Conservation (phyloP, 1,284 basidiomycete species). For the Rhodotorula sp. region DNA sequence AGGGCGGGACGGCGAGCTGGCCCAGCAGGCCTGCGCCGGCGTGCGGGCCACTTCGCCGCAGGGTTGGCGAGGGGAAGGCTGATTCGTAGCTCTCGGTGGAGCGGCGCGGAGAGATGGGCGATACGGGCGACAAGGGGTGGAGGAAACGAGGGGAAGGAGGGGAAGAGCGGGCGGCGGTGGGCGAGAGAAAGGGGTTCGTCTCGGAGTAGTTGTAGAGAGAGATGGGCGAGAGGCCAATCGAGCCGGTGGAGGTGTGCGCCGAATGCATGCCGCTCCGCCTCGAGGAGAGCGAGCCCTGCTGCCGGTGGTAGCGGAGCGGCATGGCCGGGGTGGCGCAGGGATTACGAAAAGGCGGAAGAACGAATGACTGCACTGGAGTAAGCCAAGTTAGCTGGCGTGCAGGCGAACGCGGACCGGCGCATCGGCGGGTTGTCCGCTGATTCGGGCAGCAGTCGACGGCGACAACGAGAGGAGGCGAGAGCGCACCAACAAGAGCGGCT, state of each 20-base stretch:
- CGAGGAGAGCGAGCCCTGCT: neutral
- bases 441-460: too few species aligned
- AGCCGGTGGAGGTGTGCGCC: neutral
- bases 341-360: too few species aligned
- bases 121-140: neutral
- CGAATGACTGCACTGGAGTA: too few species aligned
- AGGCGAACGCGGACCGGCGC: too few species aligned
- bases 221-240: conserved; percentile 11
- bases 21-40: neutral
- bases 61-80: neutral
- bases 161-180: neutral
- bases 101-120: neutral
- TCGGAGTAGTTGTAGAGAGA: conserved; percentile 11
- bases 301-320: neutral
- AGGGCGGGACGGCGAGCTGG: neutral
- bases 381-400: too few species aligned
- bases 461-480: too few species aligned
- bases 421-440: too few species aligned
- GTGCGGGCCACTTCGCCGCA: neutral
- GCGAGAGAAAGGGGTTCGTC: conserved; percentile 12
- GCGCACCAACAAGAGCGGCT: too few species aligned
- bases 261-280: neutral
- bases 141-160: neutral
- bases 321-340: neutral
- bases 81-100: neutral